Percentiles rank a stretch among this genome's conserved stretches.
phyloP scores from a whole-genome alignment of 148 eudicot genomes.

The Polygonum aviculare region DNA sequence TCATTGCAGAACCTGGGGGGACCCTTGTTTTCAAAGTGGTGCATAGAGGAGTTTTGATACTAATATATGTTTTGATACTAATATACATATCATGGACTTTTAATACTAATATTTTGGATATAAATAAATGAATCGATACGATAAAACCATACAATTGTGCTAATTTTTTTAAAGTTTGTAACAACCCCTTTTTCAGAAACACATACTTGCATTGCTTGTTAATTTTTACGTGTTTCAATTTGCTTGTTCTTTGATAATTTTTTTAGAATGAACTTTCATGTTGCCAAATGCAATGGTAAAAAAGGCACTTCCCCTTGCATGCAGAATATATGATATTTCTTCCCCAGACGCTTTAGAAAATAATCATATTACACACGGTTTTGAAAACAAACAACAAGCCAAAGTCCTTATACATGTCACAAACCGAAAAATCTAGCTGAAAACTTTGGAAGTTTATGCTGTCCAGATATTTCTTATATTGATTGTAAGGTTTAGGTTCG shows the following conservation, averaged over 20 bases:
- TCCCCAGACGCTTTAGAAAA: background rate
- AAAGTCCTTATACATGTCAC: background rate
- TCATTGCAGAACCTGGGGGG: too few relatives aligned
- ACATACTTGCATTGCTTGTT: background rate
- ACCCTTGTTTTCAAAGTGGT: too few relatives aligned
- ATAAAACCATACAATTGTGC: too few relatives aligned
- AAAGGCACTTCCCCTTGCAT: background rate
- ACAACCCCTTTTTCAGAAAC: too few relatives aligned
- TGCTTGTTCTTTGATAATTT: background rate
- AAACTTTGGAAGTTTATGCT: constrained; percentile 7
- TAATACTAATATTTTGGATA: too few relatives aligned
- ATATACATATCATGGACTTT: too few relatives aligned
- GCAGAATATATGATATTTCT: background rate
- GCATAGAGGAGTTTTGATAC: too few relatives aligned
- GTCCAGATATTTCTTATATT: background rate
- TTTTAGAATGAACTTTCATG: background rate
- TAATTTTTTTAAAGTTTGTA: too few relatives aligned
- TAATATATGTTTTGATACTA: too few relatives aligned
- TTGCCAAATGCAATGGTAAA: background rate
- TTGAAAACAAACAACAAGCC: constrained; percentile 8
- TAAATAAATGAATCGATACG: too few relatives aligned
- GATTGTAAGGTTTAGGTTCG: constrained; percentile 10
- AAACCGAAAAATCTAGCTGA: constrained; percentile 4
- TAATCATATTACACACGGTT: background rate
- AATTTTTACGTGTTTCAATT: constrained; percentile 1